Evolutionary conservation across 805 yeast species (phyloP).

Genomic region (Yueomyces sp.): DNA sequence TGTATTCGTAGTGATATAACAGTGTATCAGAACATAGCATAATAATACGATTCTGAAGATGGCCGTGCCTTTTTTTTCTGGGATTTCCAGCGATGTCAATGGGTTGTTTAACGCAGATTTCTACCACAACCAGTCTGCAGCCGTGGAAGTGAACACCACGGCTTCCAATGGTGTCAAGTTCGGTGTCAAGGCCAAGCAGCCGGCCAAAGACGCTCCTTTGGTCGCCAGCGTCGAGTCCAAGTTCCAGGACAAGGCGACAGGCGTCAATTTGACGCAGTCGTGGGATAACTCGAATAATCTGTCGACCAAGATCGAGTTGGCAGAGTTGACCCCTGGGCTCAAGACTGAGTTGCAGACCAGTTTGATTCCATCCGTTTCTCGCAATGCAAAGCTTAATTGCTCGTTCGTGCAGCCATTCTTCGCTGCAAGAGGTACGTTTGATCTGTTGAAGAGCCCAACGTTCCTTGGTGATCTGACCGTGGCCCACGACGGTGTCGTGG

Average conservation of each 20-base stretch:
- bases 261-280: conserved; percentile 90
- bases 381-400: conserved; percentile 81
- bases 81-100: conserved; percentile 85
- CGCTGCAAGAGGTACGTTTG: conserved; percentile 90
- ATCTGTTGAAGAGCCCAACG: conserved; percentile 87
- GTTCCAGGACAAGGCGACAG: conserved; percentile 84
- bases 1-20: too few relatives aligned
- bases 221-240: conserved; percentile 85
- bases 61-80: conserved; percentile 87
- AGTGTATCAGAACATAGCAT: too few relatives aligned
- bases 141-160: conserved; percentile 78
- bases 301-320: conserved; percentile 85
- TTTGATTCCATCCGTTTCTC: conserved; percentile 72
- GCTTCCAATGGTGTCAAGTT: conserved; percentile 96
- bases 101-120: conserved; percentile 83
- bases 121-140: conserved; percentile 80
- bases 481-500: conserved; percentile 92
- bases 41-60: conserved; percentile 21
- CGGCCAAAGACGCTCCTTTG: conserved; percentile 65
- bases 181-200: conserved; percentile 82
- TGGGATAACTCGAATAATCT: conserved; percentile 92
- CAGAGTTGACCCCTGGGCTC: conserved; percentile 88
- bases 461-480: conserved; percentile 91
- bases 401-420: conserved; percentile 87
- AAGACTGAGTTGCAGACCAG: conserved; percentile 85